phyloP scores from a whole-genome alignment of 108 stramenopile genomes.

The Cylindrotheca closterium region DNA sequence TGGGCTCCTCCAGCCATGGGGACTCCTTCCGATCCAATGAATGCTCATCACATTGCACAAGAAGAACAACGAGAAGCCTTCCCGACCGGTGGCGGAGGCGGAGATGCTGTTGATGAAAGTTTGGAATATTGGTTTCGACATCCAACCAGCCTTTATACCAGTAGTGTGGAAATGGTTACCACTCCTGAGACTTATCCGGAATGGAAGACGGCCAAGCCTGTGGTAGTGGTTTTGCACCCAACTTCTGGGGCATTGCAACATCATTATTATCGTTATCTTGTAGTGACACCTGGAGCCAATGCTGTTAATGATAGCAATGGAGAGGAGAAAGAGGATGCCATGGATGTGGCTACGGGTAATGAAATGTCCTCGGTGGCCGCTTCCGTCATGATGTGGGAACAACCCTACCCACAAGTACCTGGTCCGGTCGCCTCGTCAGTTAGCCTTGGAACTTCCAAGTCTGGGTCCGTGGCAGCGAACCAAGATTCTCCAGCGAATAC shows the following conservation, averaged over 20 bases:
- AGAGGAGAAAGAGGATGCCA: constrained; percentile 16
- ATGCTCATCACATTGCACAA: constrained; percentile 42
- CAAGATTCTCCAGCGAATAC: constrained; percentile 6
- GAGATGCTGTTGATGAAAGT: constrained; percentile 6
- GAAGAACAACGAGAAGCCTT: constrained; percentile 14
- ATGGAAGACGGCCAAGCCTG: constrained; percentile 79
- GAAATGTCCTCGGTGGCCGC: constrained; percentile 36
- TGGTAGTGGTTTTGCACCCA: constrained; percentile 60
- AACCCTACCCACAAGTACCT: constrained; percentile 50
- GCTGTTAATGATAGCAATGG: neutral
- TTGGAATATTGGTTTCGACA: constrained; percentile 25
- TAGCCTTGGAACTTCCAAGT: constrained; percentile 2
- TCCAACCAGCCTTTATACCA: constrained; percentile 41
- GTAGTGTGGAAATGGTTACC: constrained; percentile 82
- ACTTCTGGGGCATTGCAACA: constrained; percentile 40
- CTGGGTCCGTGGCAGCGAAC: constrained; percentile 1
- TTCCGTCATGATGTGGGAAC: constrained; percentile 75
- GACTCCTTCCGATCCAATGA: constrained; percentile 45
- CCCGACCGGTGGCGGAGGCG: constrained; percentile 9
- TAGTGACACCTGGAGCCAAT: constrained; percentile 77
- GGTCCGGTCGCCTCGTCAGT: neutral
- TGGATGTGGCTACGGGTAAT: constrained; percentile 32
- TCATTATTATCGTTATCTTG: constrained; percentile 85
- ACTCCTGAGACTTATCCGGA: constrained; percentile 86
- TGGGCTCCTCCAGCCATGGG: constrained; percentile 56